Percentiles rank a stretch among this genome's conserved stretches.
These are phyloP conservation scores for Lathyrus oleraceus DNA, from an alignment of 306 rosid genomes.

Conservation along the genomic window DNA sequence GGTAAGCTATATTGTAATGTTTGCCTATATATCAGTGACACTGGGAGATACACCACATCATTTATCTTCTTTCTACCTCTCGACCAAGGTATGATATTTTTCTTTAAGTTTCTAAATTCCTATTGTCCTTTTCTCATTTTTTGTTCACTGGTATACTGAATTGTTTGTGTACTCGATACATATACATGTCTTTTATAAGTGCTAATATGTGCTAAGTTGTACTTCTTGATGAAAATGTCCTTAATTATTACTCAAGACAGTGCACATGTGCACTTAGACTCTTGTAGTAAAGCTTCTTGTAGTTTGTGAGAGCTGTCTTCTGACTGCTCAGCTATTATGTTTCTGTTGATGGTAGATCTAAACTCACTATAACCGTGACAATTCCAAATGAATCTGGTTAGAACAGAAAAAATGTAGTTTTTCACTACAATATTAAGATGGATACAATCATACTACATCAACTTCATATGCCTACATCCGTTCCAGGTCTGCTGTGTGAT, in stretches of 20 bases:
- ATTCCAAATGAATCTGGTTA: neutral
- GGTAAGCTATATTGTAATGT: slow-evolving; percentile 97
- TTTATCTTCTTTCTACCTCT: slow-evolving; percentile 69
- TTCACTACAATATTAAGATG: neutral
- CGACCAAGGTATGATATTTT: slow-evolving; percentile 72
- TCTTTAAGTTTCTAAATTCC: slow-evolving; percentile 11
- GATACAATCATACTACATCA: neutral
- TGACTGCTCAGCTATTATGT: slow-evolving; percentile 5
- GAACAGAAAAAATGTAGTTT: neutral
- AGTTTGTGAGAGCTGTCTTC: neutral
- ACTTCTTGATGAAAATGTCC: slow-evolving; percentile 20
- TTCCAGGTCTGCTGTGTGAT: slow-evolving; percentile 9
- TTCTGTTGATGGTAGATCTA: neutral
- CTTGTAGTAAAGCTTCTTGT: neutral
- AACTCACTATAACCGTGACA: neutral
- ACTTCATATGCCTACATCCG: neutral
- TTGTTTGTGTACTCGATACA: slow-evolving; percentile 10
- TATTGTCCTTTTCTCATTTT: slow-evolving; percentile 5
- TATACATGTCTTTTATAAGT: slow-evolving; percentile 1
- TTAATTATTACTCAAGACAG: neutral
- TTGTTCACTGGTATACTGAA: neutral
- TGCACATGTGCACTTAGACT: neutral
- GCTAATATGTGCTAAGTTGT: slow-evolving; percentile 22
- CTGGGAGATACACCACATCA: slow-evolving; percentile 72
- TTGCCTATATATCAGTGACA: slow-evolving; percentile 83